Base-by-base conservation (phyloP, 2,329 filamentous ascomycete genomes). In the Botrytis fabae region DNA sequence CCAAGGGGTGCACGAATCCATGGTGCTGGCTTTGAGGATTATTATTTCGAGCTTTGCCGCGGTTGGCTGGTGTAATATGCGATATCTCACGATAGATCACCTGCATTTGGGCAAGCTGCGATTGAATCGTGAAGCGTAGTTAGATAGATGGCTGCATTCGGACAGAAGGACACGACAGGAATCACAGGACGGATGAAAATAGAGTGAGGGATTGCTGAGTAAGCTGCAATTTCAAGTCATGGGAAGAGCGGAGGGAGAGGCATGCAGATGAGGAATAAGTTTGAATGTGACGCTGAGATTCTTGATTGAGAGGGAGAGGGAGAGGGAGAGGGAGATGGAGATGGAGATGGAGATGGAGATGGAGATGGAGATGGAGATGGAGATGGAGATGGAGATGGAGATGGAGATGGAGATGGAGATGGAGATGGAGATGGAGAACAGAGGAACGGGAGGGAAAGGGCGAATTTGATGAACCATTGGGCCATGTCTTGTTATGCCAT, bases 41-140 rank as follows among this genome's bases (percentile, higher is more conserved):
- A 59, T 40, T 59, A 54, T 69, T 60, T 70, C 59, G 40, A 44
- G 22, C 61, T 57, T 70, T 48, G 68, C 68, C 68, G 68, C 68
- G 68, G 35, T 38, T 70, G 54, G 54, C 68, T 59, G 18, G 28
- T 60, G 22, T 28, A 42, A 42, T 54, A 54, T 28, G 9, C 40
- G 35, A 61, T 61, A 61, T 61, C 59, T 61, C 59, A 40, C 32
- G 59, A 61, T 61, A 32, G 20, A 38, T 16, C 1, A 25, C 25
- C 32, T 38, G 22, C 22, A 61, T n/a, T 38, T 40, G 59, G 59
- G 59, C 40, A 61, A 40, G 59, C 35, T n/a, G 25, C 40, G n/a
- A 10, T 25, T 61, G 25, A n/a, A 61, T 62, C 9, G 40, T 62
- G 3, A 25, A 62, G 48, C 25, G 48, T 16, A 14, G 48, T 16